phyloP scores from a whole-genome alignment of 2,329 filamentous ascomycete genomes.

The Alternaria sp. region DNA sequence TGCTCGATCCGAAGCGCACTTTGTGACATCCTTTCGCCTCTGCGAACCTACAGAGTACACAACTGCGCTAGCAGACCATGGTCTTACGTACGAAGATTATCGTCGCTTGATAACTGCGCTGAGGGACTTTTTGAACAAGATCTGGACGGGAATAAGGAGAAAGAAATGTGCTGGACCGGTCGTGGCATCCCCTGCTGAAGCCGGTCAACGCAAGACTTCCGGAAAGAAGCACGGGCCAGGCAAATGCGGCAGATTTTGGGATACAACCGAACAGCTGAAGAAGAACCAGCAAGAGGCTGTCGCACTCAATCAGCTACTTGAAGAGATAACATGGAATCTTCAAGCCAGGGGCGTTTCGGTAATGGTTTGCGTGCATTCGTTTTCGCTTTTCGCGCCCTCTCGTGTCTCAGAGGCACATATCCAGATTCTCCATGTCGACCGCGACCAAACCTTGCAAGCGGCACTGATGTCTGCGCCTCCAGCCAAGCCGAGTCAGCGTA shows the following conservation, averaged over 20 bases:
- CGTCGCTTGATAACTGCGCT: constrained; percentile 20
- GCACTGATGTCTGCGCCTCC: background rate
- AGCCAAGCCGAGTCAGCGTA: background rate
- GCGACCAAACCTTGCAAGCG: constrained; percentile 16
- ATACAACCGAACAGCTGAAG: constrained; percentile 16
- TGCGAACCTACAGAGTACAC: constrained; percentile 36
- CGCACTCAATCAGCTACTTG: constrained; percentile 24
- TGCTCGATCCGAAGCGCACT: constrained; percentile 21
- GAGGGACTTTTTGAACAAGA: constrained; percentile 16
- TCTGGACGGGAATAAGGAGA: background rate
- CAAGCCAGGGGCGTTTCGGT: constrained; percentile 26
- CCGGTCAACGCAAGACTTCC: background rate
- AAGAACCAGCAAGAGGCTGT: constrained; percentile 18
- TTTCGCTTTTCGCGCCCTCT: constrained; percentile 31
- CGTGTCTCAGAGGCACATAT: constrained; percentile 28
- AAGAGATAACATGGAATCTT: constrained; percentile 26
- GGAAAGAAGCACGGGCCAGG: background rate
- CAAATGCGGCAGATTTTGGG: background rate
- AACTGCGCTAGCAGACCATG: constrained; percentile 33
- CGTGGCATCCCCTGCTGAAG: background rate
- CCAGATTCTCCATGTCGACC: constrained; percentile 23
- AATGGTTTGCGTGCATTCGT: constrained; percentile 32
- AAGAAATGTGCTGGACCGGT: background rate
- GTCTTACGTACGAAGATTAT: constrained; percentile 32
- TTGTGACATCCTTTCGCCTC: constrained; percentile 30